phyloP scores from a whole-genome alignment of 2,329 filamentous ascomycete species.

The Reticulascus tulasneorum region DNA sequence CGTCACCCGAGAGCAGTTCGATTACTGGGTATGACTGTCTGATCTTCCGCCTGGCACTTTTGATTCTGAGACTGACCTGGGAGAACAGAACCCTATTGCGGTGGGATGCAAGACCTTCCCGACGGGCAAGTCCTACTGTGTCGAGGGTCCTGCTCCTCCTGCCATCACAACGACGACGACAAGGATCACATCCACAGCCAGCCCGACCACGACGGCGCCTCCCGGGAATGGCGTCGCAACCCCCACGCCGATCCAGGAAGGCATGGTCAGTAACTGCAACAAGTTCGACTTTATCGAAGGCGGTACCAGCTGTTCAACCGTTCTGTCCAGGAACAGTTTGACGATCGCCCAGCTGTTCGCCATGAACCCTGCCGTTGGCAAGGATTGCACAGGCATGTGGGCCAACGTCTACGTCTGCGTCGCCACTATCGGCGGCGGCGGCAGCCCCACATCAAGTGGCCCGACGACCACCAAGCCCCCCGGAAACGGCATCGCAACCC shows the following conservation, averaged over 20 bases:
- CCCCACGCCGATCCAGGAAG: slow-evolving; percentile 10
- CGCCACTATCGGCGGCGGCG: not conserved
- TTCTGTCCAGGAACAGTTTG: slow-evolving; percentile 12
- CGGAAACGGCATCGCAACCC: slow-evolving; percentile 14
- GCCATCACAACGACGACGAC: not conserved
- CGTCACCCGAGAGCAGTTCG: not conserved
- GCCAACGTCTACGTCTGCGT: slow-evolving; percentile 11
- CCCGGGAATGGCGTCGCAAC: slow-evolving; percentile 9
- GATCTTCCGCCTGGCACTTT: too few species aligned
- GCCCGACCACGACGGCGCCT: slow-evolving; percentile 4
- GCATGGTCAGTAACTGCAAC: slow-evolving; percentile 13
- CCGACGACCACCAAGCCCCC: slow-evolving; percentile 7
- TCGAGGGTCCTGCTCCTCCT: not conserved
- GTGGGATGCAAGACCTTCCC: not conserved
- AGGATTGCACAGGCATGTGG: slow-evolving; percentile 12
- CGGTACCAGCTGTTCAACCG: slow-evolving; percentile 5
- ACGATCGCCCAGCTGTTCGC: slow-evolving; percentile 17
- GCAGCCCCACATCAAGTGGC: not conserved
- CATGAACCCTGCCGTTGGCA: slow-evolving; percentile 15
- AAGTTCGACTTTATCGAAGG: slow-evolving; percentile 8
- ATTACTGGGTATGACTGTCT: too few species aligned
- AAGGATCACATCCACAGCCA: not conserved
- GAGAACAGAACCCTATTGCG: not conserved
- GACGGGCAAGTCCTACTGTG: not conserved
- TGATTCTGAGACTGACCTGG: too few species aligned